Conservation (phyloP, 2,329 filamentous ascomycete genomes). For the Trichoderma atrobrunneum region DNA sequence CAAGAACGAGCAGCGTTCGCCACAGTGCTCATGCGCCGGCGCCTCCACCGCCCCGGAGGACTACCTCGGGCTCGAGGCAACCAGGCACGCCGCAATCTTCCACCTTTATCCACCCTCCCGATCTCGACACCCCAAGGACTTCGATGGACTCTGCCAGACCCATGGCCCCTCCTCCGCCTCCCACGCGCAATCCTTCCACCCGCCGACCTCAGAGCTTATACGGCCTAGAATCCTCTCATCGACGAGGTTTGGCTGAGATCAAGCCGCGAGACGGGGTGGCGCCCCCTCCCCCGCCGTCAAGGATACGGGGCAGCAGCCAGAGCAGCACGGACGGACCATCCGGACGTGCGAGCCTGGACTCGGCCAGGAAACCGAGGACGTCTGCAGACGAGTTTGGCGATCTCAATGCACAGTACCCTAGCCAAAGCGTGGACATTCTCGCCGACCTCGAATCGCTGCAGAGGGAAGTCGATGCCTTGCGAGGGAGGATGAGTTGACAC, state of each 20-base stretch:
- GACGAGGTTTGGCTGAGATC: conserved; percentile 30
- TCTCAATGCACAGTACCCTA: conserved; percentile 22
- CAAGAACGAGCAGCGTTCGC: conserved; percentile 46
- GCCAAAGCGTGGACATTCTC: conserved; percentile 58
- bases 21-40: conserved; percentile 44
- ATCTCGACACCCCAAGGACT: conserved; percentile 20
- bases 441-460: conserved; percentile 70
- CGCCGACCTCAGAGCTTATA: conserved; percentile 45
- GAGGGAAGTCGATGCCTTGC: conserved; percentile 69
- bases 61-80: conserved; percentile 38
- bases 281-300: conserved; percentile 49
- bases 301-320: conserved; percentile 47
- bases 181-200: conserved; percentile 43
- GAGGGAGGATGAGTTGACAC: conserved; percentile 26
- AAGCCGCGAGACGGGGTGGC: conserved; percentile 32
- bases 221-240: conserved; percentile 39
- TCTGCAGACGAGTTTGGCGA: not conserved
- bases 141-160: conserved; percentile 23
- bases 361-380: conserved; percentile 17
- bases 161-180: conserved; percentile 43
- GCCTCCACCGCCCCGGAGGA: conserved; percentile 55
- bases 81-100: conserved; percentile 25
- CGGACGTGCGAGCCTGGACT: conserved; percentile 35
- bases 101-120: conserved; percentile 22
- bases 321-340: conserved; percentile 39